Base-by-base conservation (phyloP, 2,329 filamentous ascomycete species). In the Aspergillus udagawae region DNA sequence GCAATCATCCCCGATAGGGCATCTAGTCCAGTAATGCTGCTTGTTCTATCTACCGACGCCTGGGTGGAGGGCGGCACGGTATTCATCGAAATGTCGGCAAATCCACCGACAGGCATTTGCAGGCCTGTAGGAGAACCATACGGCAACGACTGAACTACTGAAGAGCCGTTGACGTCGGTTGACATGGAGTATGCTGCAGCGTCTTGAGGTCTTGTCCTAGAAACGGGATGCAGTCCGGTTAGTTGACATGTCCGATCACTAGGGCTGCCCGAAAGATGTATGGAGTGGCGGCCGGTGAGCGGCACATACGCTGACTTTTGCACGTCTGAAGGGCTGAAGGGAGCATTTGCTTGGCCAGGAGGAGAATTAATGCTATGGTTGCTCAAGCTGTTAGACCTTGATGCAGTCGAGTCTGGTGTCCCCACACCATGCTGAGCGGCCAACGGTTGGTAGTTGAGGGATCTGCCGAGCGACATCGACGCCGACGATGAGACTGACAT, bases 281-380 rank as follows among this genome's bases (percentile, higher is more conserved):
- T 42, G 5, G 63, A 60, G 20, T 55, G 57, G 28, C 52, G 63
- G 25, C 53, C 51, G 8, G 38, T 53, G n/a, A 59, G 41, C 21
- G 55, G 17, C 9, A 53, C 64, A 55, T 66, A 68, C 42, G 62
- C 62, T 25, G 56, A 42, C 27, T 62, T 56, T 17, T 65, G 64
- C 28, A 67, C 60, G 25, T 66, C 61, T 1, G 64, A 57, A 2
- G 69, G 61, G 25, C 66, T 64, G 58, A 71, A 76, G 6, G 65
- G 58, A 5, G 63, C 52, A 14, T 59, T 53, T 7, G 67, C 60
- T 29, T 70, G 67, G 21, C 64, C 59, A 21, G 67, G 63, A 2
- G 65, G 63, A 14, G 71, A 70, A 53, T 64, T 69, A 52, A 68
- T 62, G 7, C 64, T 60, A 56, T 68, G 68, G 55, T 65, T 71